Base-by-base conservation (phyloP, 2,329 filamentous ascomycete genomes). In the Rhytidhysteron rufulum region DNA sequence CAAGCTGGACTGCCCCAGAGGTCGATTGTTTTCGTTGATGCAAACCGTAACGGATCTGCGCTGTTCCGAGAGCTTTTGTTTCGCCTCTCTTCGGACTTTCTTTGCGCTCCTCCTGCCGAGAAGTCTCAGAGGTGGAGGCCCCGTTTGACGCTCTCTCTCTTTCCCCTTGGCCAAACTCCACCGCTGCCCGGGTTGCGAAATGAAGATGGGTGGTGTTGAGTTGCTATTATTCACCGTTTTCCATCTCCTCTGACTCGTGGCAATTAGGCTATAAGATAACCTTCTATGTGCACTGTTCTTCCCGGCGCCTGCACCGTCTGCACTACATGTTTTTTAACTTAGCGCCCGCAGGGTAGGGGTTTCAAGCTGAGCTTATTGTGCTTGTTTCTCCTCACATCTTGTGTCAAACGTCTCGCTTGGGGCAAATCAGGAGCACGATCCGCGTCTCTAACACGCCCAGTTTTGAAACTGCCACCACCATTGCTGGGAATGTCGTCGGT, bases 401-500 rank as follows among this genome's bases (percentile, higher is more conserved):
- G 58, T 54, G 62, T 58, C 63, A 63, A 65, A 59, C 56, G 53
- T 20, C 53, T 61, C 54, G 58, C 58, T 58, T 55, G 57, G 44
- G 51, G 54, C 57, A 52, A 57, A 41, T 40, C 48, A 56, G 57
- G 55, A 52, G 55, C 60, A 63, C 57, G 58, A 52, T 49, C 54
- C 51, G 36, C 3, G 49, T 48, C 56, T 61, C 58, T 54, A 51
- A 63, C 60, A 49, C 53, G 45, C 48, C 55, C 48, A 53, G 63
- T 65, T 66, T 65, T 64, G 62, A 66, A 66, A 66, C 62, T 53
- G 52, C 45, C 54, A 54, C 58, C 55, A 44, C 46, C 50, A 48
- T 43, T 31, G 44, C 57, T 55, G 47, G 55, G 59, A 54, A 40
- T 39, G 51, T 45, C 51, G 45, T 32, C 48, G 39, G 37, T 43